These are phyloP conservation scores for Athelia psychrophila DNA, from an alignment of 1,284 basidiomycete genomes.

Conservation along the genomic window DNA sequence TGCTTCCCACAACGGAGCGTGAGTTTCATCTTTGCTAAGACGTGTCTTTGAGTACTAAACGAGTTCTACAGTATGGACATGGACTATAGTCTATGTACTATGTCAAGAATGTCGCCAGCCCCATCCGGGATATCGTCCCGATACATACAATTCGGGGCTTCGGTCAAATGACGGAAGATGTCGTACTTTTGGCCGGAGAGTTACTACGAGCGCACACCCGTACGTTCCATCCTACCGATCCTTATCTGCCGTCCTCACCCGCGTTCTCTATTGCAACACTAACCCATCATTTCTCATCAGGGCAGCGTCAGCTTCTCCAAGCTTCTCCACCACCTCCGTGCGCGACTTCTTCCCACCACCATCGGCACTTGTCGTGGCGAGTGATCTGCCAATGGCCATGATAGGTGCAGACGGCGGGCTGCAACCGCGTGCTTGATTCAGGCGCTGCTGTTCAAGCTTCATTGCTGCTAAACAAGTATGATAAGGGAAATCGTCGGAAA, in stretches of 20 bases:
- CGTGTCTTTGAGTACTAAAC: background rate
- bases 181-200: conserved; percentile 40
- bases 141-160: conserved; percentile 31
- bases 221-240: conserved; percentile 10
- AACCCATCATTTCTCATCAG: no score
- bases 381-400: no score
- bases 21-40: conserved; percentile 11
- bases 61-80: conserved; percentile 26
- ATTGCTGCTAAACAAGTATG: no score
- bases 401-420: no score
- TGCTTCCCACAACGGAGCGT: conserved; percentile 34
- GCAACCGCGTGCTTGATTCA: no score
- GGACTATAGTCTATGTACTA: no score
- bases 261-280: no score
- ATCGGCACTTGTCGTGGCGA: no score
- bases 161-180: conserved; percentile 24
- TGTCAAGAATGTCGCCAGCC: conserved; percentile 37
- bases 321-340: conserved; percentile 27
- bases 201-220: conserved; percentile 38
- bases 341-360: conserved; percentile 28
- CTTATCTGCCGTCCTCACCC: no score
- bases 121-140: conserved; percentile 31
- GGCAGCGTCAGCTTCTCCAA: conserved; percentile 39
- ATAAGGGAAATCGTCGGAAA: no score
- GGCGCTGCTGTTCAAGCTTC: no score